Evolutionary conservation across 164 flowering plant genomes (phyloP), one percentile per base, ranked within the genome.

Genomic region (Taxillus chinensis): DNA sequence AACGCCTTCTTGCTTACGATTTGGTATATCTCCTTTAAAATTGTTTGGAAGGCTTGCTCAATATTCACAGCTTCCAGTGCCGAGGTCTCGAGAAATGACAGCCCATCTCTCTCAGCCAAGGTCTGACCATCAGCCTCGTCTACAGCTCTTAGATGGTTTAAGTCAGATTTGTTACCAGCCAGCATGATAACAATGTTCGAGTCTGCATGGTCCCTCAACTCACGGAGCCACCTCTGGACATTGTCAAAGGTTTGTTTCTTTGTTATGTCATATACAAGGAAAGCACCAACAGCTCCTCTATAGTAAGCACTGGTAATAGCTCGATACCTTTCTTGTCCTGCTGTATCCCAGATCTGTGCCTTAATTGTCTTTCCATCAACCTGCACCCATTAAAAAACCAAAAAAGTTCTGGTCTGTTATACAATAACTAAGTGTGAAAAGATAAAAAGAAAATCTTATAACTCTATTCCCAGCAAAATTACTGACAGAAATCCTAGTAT

Each of bases 301-400:
- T 83, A 83, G 62, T 83, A 83, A 53, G 85, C 85, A 67, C 85
- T 83, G 8, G 87, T 83, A 16, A 83, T 81, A 14, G 87, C 85
- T 55, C 87, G 67, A 41, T 81, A 83, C 41, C 87, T 69, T 67
- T 83, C 87, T 55, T 82, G 86, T 43, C 86, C 86, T 4, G 82
- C 82, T 3, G 86, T 80, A 39, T 82, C 86, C 86, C 87, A 83
- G 46, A 83, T 83, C 74, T 83, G 85, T 45, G 87, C 87, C 78
- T 83, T 83, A 0, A 83, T 79, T 4, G 82, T 83, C 79, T 83
- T 83, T 63, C 87, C 87, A 12, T 79, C 83, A 4, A 81, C 77
- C 87, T 83, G 75, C 49, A 63, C 8, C 1, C 9, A 6, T 55
- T 55, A n/a, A 6, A 8, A 5, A 9, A 43, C 27, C 27, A 27